Evolutionary conservation across 169 alveolate species (phyloP).

Genomic region (Cyclospora cayetanensis): DNA sequence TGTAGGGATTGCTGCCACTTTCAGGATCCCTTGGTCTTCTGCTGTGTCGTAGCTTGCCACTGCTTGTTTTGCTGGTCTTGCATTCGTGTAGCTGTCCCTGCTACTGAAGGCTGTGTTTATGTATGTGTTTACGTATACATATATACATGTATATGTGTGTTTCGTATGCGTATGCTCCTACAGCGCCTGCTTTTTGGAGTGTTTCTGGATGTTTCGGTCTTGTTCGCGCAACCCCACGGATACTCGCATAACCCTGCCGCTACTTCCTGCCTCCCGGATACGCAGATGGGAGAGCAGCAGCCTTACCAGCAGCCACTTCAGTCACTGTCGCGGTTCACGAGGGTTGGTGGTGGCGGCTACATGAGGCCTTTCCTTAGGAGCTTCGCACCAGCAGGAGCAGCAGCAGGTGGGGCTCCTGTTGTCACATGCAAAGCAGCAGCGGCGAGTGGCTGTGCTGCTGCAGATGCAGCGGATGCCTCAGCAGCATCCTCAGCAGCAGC

Average conservation of each 20-base stretch:
- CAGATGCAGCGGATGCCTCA: neutral
- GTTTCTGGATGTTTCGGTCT: slow-evolving; percentile 15
- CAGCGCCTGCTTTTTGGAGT: slow-evolving; percentile 31
- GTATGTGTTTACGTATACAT: too few species aligned
- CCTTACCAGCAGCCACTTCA: neutral
- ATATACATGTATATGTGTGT: too few species aligned
- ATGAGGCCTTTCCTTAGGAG: neutral
- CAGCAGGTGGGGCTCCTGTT: too few species aligned
- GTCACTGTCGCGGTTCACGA: neutral
- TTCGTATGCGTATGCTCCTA: too few species aligned
- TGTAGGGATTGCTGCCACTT: neutral
- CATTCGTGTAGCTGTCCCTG: neutral
- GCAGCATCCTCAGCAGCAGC: slow-evolving; percentile 3
- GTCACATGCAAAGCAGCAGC: slow-evolving; percentile 33
- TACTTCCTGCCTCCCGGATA: neutral
- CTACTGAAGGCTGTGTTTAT: too few species aligned
- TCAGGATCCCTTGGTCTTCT: neutral
- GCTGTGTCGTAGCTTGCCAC: neutral
- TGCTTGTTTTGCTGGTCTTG: neutral
- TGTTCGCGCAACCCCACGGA: neutral
- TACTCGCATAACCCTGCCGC: neutral
- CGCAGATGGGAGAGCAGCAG: slow-evolving; percentile 3
- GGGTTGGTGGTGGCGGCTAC: slow-evolving; percentile 46
- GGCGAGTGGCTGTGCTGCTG: slow-evolving; percentile 38
- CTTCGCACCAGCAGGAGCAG: neutral